Evolutionary conservation across 371 early-diverging fungal species (phyloP), one percentile per base, ranked within the genome.

Genomic region (Actinomortierella ambigua): DNA sequence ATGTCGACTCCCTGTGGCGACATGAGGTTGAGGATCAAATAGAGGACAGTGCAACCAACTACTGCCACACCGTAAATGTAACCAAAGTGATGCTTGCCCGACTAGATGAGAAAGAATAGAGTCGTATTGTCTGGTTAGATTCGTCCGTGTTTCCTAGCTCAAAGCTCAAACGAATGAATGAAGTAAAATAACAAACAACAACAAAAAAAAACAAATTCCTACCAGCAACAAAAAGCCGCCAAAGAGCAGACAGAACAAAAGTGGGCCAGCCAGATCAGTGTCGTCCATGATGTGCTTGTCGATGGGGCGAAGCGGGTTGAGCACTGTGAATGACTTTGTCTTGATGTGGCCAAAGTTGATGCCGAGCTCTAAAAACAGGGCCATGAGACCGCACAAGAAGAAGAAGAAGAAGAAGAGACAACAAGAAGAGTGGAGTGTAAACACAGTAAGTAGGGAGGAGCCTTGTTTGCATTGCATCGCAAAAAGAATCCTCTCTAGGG

Each of bases 1-100:
- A 86, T 86, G 57, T 94, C 96, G 34, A 98, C 84, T 18, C 97
- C 97, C 14, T 79, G 81, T 43, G 93, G 92, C 56, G 90, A 90
- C 98, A 98, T 97, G 54, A 98, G 79, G 68, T 98, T 98, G 39
- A 98, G 71, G 50, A 98, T 91, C 44, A 88, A 61, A 78, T 92
- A 95, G 50, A 97, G 85, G 3, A 91, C 89, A 3, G 92, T 75
- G 53, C 95, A 94, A 24, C 99, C 99, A 47, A 97, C 78, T 20
- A 94, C 82, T 3, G 94, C 97, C 1, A 97, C 90, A 24, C 97
- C 99, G 63, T 98, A 98, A 54, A 98, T 95, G 64, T 96, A 98
- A 15, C 97, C 96, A 81, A 98, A 98, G 75, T 97, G 95, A 26
- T 90, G 85, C 73, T 97, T 97, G 60, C 96, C 94, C 18, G 95